A percentile compares a stretch with the other conserved stretches of the same genome.
These are phyloP conservation scores for Samsoniella hepiali DNA, from an alignment of 2,329 filamentous ascomycete genomes.

Conservation along the genomic window DNA sequence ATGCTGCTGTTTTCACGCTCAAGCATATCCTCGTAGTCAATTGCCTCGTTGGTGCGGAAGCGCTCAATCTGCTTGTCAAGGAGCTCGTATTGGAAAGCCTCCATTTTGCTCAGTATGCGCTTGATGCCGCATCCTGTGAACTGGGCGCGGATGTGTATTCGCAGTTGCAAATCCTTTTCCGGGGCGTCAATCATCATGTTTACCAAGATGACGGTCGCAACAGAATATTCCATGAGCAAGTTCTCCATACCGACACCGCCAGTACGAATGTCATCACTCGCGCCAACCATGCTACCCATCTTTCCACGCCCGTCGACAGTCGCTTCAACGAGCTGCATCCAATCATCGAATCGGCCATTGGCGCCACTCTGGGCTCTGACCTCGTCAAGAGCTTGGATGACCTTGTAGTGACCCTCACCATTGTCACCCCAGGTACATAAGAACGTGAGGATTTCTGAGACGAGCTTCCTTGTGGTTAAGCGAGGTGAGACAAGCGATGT, in stretches of 20 bases:
- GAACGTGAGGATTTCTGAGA: slow-evolving; percentile 95
- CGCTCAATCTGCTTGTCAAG: slow-evolving; percentile 98
- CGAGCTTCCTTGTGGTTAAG: slow-evolving; percentile 86
- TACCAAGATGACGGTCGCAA: slow-evolving; percentile 89
- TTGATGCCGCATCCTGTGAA: slow-evolving; percentile 96
- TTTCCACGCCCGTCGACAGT: slow-evolving; percentile 96
- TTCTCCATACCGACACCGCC: slow-evolving; percentile 99
- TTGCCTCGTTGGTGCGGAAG: slow-evolving; percentile 89
- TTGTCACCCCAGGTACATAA: slow-evolving; percentile 86
- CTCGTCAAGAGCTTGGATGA: slow-evolving; percentile 87
- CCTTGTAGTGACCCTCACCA: slow-evolving; percentile 85
- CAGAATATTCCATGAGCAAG: slow-evolving; percentile 96
- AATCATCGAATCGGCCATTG: slow-evolving; percentile 93
- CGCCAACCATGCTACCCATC: slow-evolving; percentile 96
- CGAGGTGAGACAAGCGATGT: slow-evolving; percentile 85
- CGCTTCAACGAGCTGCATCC: slow-evolving; percentile 98
- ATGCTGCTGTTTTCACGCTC: slow-evolving; percentile 88
- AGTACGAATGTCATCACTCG: slow-evolving; percentile 91
- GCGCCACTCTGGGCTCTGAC: slow-evolving; percentile 86
- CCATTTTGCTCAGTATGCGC: slow-evolving; percentile 93
- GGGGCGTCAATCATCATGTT: slow-evolving; percentile 96
- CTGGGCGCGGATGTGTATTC: slow-evolving; percentile 91
- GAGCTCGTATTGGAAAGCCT: slow-evolving; percentile 94
- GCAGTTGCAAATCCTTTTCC: slow-evolving; percentile 81
- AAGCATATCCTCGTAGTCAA: slow-evolving; percentile 96